Base-by-base conservation (phyloP, 2,329 filamentous ascomycete species). In the Coleophoma eucalyptorum region DNA sequence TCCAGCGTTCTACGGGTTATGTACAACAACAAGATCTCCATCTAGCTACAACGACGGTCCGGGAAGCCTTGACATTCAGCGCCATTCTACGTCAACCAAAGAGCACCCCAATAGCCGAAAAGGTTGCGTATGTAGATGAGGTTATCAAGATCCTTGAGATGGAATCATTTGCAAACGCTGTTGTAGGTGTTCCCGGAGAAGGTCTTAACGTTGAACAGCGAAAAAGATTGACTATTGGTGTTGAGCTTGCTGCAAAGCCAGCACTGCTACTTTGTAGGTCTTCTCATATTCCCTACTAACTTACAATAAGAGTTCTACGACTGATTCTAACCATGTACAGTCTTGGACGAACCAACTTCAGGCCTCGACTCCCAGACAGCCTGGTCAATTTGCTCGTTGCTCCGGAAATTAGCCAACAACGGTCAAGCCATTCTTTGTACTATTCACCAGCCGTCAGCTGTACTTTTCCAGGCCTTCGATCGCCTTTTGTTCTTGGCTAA, bases 1-100 rank as follows among this genome's bases (percentile, higher is more conserved):
- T 96, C 78, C 90, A 96, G 68, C 87, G 91, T 56, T 94, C 93
- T 72, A 95, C 90, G 56, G 91, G 91, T 41, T 96, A 96, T 60
- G 90, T 92, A 37, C 89, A 96, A 65, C 91, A 96, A 67, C 90
- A 96, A 66, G 91, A 96, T 79, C 78, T 96, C 16, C 91, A 96
- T 66, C 75, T 95, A 38, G 77, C 85, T 41, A 96, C 90, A 0
- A 84, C 86, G 0, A 96, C 91, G 1, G 91, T 96, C 32, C 85
- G 92, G 53, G 92, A 97, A 70, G 90, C 91, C 11, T 77, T 97
- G 35, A 84, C 81, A 61, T 97, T 97, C 70, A 90, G 85, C 62
- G 92, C 92, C n/a, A 67, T 93, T 7, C 84, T 97, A 42, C 87
- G 92, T 55, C 92, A 96, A 65, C 90, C 92, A 1, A 83, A 81